Percentiles rank a stretch among this genome's conserved stretches.
These are phyloP conservation scores for Populus ilicifolia DNA, from an alignment of 345 rosid species.

Conservation along the genomic window DNA sequence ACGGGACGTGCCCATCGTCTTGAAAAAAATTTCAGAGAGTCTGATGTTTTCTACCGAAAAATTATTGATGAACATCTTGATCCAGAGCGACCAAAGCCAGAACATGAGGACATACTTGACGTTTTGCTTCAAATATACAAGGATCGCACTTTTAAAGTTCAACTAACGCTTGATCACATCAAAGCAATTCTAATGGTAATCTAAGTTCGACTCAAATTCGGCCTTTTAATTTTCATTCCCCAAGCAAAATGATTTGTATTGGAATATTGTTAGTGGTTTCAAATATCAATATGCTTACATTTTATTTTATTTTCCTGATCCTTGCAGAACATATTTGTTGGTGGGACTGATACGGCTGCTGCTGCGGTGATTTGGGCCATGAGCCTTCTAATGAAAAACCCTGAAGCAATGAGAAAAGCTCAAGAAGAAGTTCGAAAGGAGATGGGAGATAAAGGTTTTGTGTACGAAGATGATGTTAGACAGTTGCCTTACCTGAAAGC, in stretches of 20 bases:
- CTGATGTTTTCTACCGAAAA: conserved; percentile 39
- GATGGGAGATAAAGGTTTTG: not conserved
- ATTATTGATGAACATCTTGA: conserved; percentile 41
- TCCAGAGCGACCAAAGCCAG: conserved; percentile 15
- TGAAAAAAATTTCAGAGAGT: conserved; percentile 26
- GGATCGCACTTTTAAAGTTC: conserved; percentile 15
- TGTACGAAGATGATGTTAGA: conserved; percentile 1
- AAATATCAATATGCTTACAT: too few relatives aligned
- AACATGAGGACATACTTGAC: conserved; percentile 31
- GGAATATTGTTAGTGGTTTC: too few relatives aligned
- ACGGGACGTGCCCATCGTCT: conserved; percentile 28
- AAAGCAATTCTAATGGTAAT: conserved; percentile 51
- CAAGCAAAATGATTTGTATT: too few relatives aligned
- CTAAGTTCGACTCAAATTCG: not conserved
- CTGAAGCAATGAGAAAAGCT: not conserved
- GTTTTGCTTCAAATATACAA: conserved; percentile 31
- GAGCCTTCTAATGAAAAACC: not conserved
- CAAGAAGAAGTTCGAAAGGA: not conserved
- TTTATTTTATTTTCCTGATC: too few relatives aligned
- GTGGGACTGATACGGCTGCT: not conserved
- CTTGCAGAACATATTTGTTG: not conserved
- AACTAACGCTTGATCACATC: conserved; percentile 42
- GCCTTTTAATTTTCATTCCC: not conserved
- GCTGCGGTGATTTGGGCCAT: not conserved
- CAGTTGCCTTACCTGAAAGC: not conserved